These are phyloP conservation scores for Eimeria necatrix DNA, from an alignment of 169 alveolate genomes.

Conservation along the genomic window DNA sequence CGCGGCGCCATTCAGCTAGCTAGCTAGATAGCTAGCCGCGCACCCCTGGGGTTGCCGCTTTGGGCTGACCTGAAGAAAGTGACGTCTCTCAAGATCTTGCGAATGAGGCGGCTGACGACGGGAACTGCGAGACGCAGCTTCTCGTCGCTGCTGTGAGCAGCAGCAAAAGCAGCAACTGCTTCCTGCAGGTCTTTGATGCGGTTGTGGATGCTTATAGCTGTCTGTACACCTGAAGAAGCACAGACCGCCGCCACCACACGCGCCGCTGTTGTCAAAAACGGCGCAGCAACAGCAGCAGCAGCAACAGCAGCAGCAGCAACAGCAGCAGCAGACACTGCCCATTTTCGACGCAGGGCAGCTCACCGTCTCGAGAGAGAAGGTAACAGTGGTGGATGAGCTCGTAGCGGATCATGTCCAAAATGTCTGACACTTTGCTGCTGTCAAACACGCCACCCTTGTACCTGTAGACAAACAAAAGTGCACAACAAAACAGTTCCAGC, in stretches of 20 bases:
- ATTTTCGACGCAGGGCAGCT: no score
- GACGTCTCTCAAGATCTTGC: slow-evolving; percentile 89
- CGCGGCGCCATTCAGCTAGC: background rate
- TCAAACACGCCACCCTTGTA: slow-evolving; percentile 84
- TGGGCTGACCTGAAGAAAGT: slow-evolving; percentile 82
- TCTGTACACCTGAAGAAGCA: slow-evolving; percentile 22
- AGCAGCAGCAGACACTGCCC: background rate
- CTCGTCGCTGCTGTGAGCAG: slow-evolving; percentile 84
- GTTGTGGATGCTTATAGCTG: slow-evolving; percentile 29
- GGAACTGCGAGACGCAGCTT: slow-evolving; percentile 90
- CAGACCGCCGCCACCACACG: slow-evolving; percentile 4
- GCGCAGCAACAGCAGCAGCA: background rate
- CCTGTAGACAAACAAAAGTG: slow-evolving; percentile 1
- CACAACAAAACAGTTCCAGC: background rate
- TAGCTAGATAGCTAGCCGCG: background rate
- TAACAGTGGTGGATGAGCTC: slow-evolving; percentile 91
- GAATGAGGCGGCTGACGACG: slow-evolving; percentile 88
- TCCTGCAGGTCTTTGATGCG: slow-evolving; percentile 27
- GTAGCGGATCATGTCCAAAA: slow-evolving; percentile 90
- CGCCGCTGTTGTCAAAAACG: slow-evolving; percentile 18
- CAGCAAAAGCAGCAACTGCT: slow-evolving; percentile 54
- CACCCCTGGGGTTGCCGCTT: no score
- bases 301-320: background rate
- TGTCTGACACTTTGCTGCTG: slow-evolving; percentile 90
- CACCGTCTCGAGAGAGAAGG: slow-evolving; percentile 53